phyloP scores from a whole-genome alignment of 73 alveolate species.

The Blepharisma stoltei region DNA sequence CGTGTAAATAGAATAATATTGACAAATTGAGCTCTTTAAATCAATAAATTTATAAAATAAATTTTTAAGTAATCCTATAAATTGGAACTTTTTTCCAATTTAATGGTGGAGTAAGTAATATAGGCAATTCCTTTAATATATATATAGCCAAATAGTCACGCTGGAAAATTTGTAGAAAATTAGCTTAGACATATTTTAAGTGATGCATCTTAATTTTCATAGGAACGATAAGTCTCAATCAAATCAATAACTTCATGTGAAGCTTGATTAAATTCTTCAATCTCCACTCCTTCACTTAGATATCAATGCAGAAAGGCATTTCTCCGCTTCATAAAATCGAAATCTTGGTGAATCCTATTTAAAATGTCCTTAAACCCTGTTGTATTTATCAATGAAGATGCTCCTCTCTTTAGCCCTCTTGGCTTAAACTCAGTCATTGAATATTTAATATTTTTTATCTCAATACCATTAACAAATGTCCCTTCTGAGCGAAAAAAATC shows the following conservation, averaged over 20 bases:
- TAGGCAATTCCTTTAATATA: too few species aligned
- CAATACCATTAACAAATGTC: constrained; percentile 38
- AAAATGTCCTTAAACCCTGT: constrained; percentile 70
- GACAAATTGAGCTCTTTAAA: too few species aligned
- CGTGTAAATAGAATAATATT: too few species aligned
- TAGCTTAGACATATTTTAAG: too few species aligned
- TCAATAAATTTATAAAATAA: too few species aligned
- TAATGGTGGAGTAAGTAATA: too few species aligned
- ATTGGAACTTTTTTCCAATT: too few species aligned
- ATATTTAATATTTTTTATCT: constrained; percentile 73
- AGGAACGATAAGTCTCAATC: constrained; percentile 37
- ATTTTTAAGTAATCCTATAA: too few species aligned
- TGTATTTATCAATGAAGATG: constrained; percentile 86
- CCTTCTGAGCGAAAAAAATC: constrained; percentile 22
- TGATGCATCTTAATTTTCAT: constrained; percentile 29
- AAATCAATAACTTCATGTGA: constrained; percentile 36
- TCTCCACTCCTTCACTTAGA: constrained; percentile 86
- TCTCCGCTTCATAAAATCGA: constrained; percentile 76
- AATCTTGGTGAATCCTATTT: constrained; percentile 62
- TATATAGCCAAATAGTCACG: too few species aligned
- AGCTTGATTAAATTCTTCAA: constrained; percentile 66
- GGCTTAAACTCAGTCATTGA: constrained; percentile 80
- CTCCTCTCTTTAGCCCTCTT: constrained; percentile 97
- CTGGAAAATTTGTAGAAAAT: too few species aligned
- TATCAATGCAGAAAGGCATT: constrained; percentile 87